Evolutionary conservation across 2,329 filamentous ascomycete species (phyloP), one percentile per base, ranked within the genome.

Genomic region (Diaporthe nobilis): DNA sequence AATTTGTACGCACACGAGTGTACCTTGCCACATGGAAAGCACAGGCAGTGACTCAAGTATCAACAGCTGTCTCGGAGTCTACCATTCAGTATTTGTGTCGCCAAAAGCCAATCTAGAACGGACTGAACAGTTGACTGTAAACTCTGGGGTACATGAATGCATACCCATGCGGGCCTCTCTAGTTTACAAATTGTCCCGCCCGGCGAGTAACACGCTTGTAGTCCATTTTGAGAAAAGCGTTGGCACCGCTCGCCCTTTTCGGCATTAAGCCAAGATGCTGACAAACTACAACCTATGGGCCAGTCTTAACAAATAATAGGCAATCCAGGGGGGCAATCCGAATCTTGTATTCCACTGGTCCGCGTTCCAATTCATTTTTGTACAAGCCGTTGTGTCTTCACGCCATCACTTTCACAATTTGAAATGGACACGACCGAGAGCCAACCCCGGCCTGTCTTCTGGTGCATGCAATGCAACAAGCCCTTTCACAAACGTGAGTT

Each of bases 121-220:
- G 22, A 15, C 58, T n/a, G 37, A 17, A 63, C 17, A 25, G 8
- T 44, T 42, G 17, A 25, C 20, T 47, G 4, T 5, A 51, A 5
- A n/a, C 4, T 51, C 9, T 10, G 49, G 25, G 42, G 42, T 8
- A 44, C 42, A 44, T 20, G 15, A 20, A 44, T 8, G 17, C 15
- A 13, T 39, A 39, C 42, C 22, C 49, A 51, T 22, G 22, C 4
- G 22, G 10, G 10, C 8, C 8, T 3, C 22, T 22, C 37, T n/a
- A 49, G 20, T 51, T n/a, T 44, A 42, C 39, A 65, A 65, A 44
- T 65, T 63, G 60, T 65, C 60, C 60, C 60, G 60, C n/a, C 60
- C 60, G 60, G 37, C 37, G 60, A 28, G 8, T 1, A 17, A 12
- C 47, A 53, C 51, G n/a, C 22, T 10, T 42, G 17, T 42, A n/a